A percentile compares a stretch with the other conserved stretches of the same genome.
These are phyloP conservation scores for Cordyceps cateniannulata DNA, from an alignment of 2,329 filamentous ascomycete genomes.

Conservation along the genomic window DNA sequence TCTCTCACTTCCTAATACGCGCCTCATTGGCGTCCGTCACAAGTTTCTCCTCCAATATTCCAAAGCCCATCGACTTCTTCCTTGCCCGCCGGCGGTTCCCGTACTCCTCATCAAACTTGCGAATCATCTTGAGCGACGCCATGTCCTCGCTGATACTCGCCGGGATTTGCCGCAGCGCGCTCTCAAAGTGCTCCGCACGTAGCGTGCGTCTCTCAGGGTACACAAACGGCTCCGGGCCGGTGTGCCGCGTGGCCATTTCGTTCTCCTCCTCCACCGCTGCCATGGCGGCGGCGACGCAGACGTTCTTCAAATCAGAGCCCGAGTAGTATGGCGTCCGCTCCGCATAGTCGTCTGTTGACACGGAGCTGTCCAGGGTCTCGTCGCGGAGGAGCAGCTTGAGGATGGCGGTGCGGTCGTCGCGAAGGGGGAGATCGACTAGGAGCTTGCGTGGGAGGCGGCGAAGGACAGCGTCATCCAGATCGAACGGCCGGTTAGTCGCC, in stretches of 20 bases:
- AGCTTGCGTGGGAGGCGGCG: slow-evolving; percentile 67
- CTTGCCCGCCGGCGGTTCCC: slow-evolving; percentile 70
- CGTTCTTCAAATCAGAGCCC: slow-evolving; percentile 76
- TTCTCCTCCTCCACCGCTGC: slow-evolving; percentile 72
- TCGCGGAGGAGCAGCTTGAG: slow-evolving; percentile 64
- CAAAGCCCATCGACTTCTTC: slow-evolving; percentile 55
- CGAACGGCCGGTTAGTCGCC: slow-evolving; percentile 90
- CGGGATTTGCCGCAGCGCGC: slow-evolving; percentile 79
- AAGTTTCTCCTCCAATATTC: slow-evolving; percentile 33
- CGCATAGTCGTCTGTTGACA: slow-evolving; percentile 58
- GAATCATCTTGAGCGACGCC: slow-evolving; percentile 75
- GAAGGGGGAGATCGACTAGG: slow-evolving; percentile 65
- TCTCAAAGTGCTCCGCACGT: slow-evolving; percentile 68
- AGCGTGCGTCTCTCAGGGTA: slow-evolving; percentile 58
- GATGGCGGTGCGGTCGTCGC: slow-evolving; percentile 60
- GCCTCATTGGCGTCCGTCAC: slow-evolving; percentile 36
- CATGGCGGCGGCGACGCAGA: slow-evolving; percentile 73
- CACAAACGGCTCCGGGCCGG: slow-evolving; percentile 39
- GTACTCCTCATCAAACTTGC: slow-evolving; percentile 94
- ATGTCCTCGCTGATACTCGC: slow-evolving; percentile 94
- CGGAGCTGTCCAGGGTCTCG: slow-evolving; percentile 54
- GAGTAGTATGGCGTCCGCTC: slow-evolving; percentile 69
- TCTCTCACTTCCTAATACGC: slow-evolving; percentile 30
- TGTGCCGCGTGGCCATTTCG: slow-evolving; percentile 29
- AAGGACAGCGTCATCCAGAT: slow-evolving; percentile 82